Conservation (phyloP, 805 yeast genomes). For the Teunomyces aglyptinius region DNA sequence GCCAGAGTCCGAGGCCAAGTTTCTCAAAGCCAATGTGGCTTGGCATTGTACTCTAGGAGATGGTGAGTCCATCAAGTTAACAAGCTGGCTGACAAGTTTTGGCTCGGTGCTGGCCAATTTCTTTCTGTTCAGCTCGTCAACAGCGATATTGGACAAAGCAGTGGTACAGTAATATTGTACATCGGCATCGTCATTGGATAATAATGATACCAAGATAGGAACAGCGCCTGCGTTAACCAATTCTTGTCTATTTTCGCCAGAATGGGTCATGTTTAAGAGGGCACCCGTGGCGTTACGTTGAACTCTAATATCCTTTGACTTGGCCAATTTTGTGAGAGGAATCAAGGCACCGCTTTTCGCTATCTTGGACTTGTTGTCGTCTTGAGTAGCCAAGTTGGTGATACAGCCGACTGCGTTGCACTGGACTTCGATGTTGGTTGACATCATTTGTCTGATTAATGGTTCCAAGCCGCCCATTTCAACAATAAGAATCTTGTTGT, state of each 20-base stretch:
- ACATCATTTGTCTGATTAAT: slow-evolving; percentile 94
- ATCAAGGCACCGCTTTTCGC: slow-evolving; percentile 95
- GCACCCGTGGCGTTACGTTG: slow-evolving; percentile 99
- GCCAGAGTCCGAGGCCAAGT: slow-evolving; percentile 92
- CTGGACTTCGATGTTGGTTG: slow-evolving; percentile 95
- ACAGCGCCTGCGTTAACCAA: slow-evolving; percentile 97
- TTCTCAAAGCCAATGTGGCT: slow-evolving; percentile 93
- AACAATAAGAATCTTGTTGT: slow-evolving; percentile 87
- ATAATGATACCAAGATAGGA: slow-evolving; percentile 86
- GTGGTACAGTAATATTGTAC: slow-evolving; percentile 99
- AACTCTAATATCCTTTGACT: slow-evolving; percentile 90
- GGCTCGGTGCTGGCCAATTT: slow-evolving; percentile 91
- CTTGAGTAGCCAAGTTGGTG: slow-evolving; percentile 96
- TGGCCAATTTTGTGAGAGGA: slow-evolving; percentile 92
- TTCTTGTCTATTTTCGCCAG: slow-evolving; percentile 93
- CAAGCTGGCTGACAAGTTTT: slow-evolving; percentile 81
- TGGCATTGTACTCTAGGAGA: slow-evolving; percentile 97
- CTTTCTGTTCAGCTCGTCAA: slow-evolving; percentile 87
- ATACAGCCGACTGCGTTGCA: slow-evolving; percentile 99
- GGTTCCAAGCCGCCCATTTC: slow-evolving; percentile 99
- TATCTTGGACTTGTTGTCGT: slow-evolving; percentile 91
- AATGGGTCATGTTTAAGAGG: slow-evolving; percentile 94
- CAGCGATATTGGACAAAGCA: slow-evolving; percentile 95
- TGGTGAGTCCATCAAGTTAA: slow-evolving; percentile 86
- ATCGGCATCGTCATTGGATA: slow-evolving; percentile 87